phyloP scores from a whole-genome alignment of 257 asterid species.

The Lycium barbarum region DNA sequence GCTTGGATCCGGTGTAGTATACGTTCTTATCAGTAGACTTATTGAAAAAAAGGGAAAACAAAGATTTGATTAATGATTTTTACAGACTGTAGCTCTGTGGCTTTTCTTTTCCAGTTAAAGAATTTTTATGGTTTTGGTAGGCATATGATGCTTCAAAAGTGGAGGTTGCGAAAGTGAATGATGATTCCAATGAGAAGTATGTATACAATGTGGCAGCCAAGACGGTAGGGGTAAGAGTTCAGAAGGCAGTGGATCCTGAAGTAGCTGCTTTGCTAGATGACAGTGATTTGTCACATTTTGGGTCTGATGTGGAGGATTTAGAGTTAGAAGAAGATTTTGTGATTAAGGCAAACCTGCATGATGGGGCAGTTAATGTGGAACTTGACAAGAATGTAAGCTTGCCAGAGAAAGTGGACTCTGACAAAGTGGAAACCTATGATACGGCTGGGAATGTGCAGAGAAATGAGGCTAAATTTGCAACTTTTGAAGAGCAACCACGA shows the following conservation, averaged over 20 bases:
- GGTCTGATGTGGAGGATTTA: conserved; percentile 84
- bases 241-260: conserved; percentile 82
- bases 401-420: conserved; percentile 32
- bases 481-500: conserved; percentile 52
- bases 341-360: conserved; percentile 67
- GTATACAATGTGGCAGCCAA: conserved; percentile 64
- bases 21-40: conserved; percentile 45
- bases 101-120: neutral
- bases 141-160: conserved; percentile 90
- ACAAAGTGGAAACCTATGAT: conserved; percentile 33
- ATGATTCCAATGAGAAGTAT: conserved; percentile 56
- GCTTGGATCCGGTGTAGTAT: conserved; percentile 58
- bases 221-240: conserved; percentile 59
- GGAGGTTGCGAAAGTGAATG: conserved; percentile 54
- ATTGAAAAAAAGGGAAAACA: neutral
- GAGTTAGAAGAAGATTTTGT: conserved; percentile 95
- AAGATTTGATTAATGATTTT: neutral
- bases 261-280: conserved; percentile 81
- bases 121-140: conserved; percentile 42
- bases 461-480: conserved; percentile 17
- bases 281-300: conserved; percentile 57
- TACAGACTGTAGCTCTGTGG: neutral
- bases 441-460: conserved; percentile 12
- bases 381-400: conserved; percentile 39
- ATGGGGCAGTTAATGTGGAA: conserved; percentile 52